Base-by-base conservation (phyloP, 139 green algal genomes). In the Zygnema circumcarinatum region DNA sequence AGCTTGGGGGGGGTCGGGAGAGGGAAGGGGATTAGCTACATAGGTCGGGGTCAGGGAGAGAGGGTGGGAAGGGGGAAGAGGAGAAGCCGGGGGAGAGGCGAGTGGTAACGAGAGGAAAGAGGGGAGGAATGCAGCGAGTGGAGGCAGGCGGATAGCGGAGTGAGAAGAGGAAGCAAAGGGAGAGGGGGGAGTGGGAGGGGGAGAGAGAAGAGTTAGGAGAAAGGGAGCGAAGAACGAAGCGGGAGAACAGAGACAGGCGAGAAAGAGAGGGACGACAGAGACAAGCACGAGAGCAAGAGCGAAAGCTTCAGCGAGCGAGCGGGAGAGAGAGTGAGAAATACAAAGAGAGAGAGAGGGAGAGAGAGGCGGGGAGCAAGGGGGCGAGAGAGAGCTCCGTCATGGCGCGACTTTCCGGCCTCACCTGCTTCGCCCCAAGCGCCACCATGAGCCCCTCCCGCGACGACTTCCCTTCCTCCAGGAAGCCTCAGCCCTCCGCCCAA, bases 211-310 rank as follows among this genome's bases (percentile, higher is more conserved):
- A 16, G 47, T 25, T 7, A 62, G 47, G 47, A 7, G 47, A 62
- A 16, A 62, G 47, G 16, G 47, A 62, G 47, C 7, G 47, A 16
- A 16, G 47, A 7, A 62, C 16, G 47, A 62, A 16, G n/a, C n/a
- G n/a, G 54, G 25, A 72, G 54, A 72, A 78, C 7, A 78, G 69
- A 52, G 35, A 78, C 35, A 78, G 36, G 69, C 69, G 16, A n/a
- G 69, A 78, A 16, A 39, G 36, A 78, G 69, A 25, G 29, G 25
- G 54, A 25, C 25, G 25, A 72, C 54, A 72, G 54, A 41, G 69
- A 52, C 69, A 78, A 16, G 35, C 69, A 62, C 16, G 47, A 62
- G 47, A 62, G 47, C 7, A 16, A 62, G 47, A n/a, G n/a, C n/a
- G n/a, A n/a, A n/a, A n/a, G n/a, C n/a, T 62, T 16, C 7, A 16